These are phyloP conservation scores for Pyrenophora tritici-repentis DNA, from an alignment of 2,329 filamentous ascomycete genomes.

Conservation along the genomic window DNA sequence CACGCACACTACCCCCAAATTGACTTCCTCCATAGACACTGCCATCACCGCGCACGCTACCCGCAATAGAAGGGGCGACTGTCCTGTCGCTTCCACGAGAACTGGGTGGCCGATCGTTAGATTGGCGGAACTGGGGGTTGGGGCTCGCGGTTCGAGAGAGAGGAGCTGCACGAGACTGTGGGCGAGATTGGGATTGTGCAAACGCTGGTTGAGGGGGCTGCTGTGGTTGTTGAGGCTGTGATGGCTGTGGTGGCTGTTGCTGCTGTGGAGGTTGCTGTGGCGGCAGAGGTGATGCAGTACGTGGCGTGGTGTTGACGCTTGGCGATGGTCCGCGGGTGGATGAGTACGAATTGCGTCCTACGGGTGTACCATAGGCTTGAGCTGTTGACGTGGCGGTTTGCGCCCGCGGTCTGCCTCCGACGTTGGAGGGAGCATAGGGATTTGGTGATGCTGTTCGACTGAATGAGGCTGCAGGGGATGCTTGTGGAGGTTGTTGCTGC, in stretches of 20 bases:
- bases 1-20: conserved; percentile 49
- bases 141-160: conserved; percentile 56
- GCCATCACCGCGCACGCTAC: conserved; percentile 44
- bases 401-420: conserved; percentile 39
- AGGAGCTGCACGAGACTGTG: conserved; percentile 39
- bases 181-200: conserved; percentile 29
- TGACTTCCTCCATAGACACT: conserved; percentile 46
- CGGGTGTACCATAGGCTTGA: conserved; percentile 40
- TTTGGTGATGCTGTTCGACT: conserved; percentile 60
- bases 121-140: conserved; percentile 56
- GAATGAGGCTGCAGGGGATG: conserved; percentile 17
- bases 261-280: conserved; percentile 1
- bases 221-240: conserved; percentile 33
- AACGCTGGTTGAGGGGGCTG: conserved; percentile 46
- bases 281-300: conserved; percentile 50
- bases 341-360: conserved; percentile 44
- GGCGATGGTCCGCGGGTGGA: conserved; percentile 48
- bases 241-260: conserved; percentile 38
- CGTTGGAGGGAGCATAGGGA: conserved; percentile 57
- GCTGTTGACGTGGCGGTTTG: conserved; percentile 46
- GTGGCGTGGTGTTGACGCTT: conserved; percentile 41
- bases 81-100: conserved; percentile 51
- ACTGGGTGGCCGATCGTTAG: conserved; percentile 57
- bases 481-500: conserved; percentile 8
- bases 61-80: conserved; percentile 50